Evolutionary conservation across 23 red algal species (phyloP), one percentile per base, ranked within the genome.

Genomic region (Porphyridium purpureum): DNA sequence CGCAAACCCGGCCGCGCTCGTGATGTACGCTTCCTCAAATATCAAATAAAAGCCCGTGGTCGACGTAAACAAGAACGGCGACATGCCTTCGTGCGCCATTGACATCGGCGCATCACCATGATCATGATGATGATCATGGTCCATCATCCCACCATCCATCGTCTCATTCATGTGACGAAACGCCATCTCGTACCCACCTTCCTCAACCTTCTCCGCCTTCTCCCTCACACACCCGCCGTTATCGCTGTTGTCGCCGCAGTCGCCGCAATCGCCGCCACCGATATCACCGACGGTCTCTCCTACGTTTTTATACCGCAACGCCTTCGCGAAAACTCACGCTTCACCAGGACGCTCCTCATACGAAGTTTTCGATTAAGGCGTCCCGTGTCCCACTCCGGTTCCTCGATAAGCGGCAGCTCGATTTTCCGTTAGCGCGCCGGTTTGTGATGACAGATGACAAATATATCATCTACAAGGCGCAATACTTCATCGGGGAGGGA

Each of bases 151-250:
- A n/a, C n/a, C n/a, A n/a, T n/a, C n/a, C n/a, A n/a, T n/a, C n/a
- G n/a, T n/a, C n/a, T n/a, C n/a, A n/a, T n/a, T n/a, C n/a, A n/a
- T n/a, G n/a, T n/a, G n/a, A n/a, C n/a, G n/a, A n/a, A n/a, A 44
- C 11, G 38, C 38, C 38, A 11, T 44, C 11, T 44, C 38, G 38
- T 44, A 17, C 17, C 38, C 11, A 44, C 11, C 38, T 17, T 17
- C 38, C 17, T 44, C 38, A 44, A 44, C 38, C 17, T 44, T 44
- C 38, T 44, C 38, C 38, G 38, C 11, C 17, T 44, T 44, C 38
- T 17, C 11, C 38, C 17, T 44, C 38, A 11, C 17, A 44, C 38
- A 44, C 38, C 17, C 11, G 38, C 17, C 38, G 11, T 17, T 11
- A 17, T 44, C 17, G 38, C 38, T 44, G 38, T 44, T 44, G 11